Conservation (phyloP, 371 early-diverging fungal genomes). For the Choanephora cucurbitarum region DNA sequence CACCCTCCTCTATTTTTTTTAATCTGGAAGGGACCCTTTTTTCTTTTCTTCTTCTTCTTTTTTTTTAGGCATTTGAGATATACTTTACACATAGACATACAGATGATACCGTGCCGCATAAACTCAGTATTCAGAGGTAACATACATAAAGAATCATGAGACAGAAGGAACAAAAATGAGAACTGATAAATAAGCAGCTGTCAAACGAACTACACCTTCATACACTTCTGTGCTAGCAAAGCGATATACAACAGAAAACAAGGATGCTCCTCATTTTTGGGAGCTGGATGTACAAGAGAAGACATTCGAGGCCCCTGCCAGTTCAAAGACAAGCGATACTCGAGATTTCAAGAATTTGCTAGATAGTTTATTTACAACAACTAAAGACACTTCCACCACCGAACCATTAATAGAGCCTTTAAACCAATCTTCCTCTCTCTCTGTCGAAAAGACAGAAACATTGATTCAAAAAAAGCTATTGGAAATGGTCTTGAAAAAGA, state of each 20-base stretch:
- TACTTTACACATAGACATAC: not conserved
- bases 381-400: not conserved
- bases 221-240: not conserved
- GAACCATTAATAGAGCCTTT: not conserved
- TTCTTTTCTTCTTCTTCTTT: not conserved
- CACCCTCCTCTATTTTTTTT: slow-evolving; percentile 3
- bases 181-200: not conserved
- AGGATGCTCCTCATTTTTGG: not conserved
- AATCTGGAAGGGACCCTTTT: not conserved
- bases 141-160: too few species aligned
- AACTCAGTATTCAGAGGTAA: not conserved
- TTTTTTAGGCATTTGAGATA: not conserved
- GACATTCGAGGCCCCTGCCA: not conserved
- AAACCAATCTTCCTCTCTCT: not conserved
- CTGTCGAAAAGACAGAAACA: slow-evolving; percentile 1
- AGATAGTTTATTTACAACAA: slow-evolving; percentile 9
- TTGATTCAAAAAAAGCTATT: slow-evolving; percentile 33
- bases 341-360: slow-evolving; percentile 22
- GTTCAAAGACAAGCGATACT: not conserved
- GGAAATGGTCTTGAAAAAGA: slow-evolving; percentile 21
- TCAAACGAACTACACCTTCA: not conserved
- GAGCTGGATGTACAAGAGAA: not conserved
- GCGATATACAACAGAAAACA: not conserved
- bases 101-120: not conserved
- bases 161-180: too few species aligned